A percentile compares a stretch with the other conserved stretches of the same genome.
Evolutionary conservation across 2,329 filamentous ascomycete species (phyloP).

Genomic region (Leptographium procerum): DNA sequence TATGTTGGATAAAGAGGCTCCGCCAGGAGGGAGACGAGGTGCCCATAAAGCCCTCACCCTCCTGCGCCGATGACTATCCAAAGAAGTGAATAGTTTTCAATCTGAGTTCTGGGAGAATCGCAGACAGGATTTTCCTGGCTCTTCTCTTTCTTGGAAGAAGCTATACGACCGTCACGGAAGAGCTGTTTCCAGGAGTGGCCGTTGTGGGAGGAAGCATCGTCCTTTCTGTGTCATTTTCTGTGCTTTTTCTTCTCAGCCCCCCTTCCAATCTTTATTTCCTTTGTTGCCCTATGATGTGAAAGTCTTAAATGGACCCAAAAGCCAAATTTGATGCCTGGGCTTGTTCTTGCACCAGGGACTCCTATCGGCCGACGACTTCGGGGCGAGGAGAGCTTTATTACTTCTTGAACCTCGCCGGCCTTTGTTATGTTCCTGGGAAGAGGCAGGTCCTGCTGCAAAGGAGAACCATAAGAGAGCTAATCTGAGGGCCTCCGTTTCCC

Average conservation of each 20-base stretch:
- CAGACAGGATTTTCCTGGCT: constrained; percentile 7
- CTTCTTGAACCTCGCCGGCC: constrained; percentile 1
- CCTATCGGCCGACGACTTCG: constrained; percentile 1
- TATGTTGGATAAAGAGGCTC: neutral
- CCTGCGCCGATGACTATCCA: constrained; percentile 15
- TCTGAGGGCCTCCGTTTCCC: constrained; percentile 7
- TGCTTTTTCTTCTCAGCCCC: neutral
- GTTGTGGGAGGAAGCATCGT: neutral
- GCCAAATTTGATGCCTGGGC: constrained; percentile 11
- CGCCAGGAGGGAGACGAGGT: neutral
- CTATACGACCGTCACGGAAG: neutral
- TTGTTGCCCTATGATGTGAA: constrained; percentile 9
- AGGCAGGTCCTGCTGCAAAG: neutral
- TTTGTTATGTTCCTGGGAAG: neutral
- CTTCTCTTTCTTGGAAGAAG: constrained; percentile 5
- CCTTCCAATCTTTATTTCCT: neutral
- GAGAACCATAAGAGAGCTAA: constrained; percentile 13
- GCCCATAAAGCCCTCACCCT: neutral
- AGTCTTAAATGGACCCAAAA: constrained; percentile 8
- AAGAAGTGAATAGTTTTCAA: constrained; percentile 26
- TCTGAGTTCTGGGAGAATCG: constrained; percentile 20
- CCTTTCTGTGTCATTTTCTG: neutral
- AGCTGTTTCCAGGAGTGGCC: too few species aligned
- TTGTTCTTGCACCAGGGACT: neutral
- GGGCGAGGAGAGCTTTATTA: neutral